Conservation (phyloP, 2,329 filamentous ascomycete species). For the Scolecobasidium constrictum region DNA sequence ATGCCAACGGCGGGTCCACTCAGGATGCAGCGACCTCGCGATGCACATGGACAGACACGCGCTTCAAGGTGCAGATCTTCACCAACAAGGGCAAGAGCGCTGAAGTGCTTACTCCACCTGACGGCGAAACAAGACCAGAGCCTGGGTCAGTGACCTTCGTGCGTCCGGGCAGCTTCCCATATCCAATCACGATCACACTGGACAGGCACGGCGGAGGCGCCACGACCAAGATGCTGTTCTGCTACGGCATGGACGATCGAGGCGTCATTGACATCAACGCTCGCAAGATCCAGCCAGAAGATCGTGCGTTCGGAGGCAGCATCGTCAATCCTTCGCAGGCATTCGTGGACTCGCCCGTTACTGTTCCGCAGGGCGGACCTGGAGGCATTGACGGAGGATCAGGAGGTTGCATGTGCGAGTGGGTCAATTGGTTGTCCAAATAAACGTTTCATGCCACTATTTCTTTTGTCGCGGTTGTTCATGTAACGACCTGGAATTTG, state of each 20-base stretch:
- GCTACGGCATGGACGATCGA: constrained; percentile 43
- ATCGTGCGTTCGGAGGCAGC: constrained; percentile 38
- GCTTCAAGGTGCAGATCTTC: constrained; percentile 53
- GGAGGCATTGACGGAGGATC: constrained; percentile 47
- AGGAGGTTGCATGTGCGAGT: constrained; percentile 49
- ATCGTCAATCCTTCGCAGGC: constrained; percentile 40
- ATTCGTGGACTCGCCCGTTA: constrained; percentile 23
- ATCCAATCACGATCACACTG: constrained; percentile 47
- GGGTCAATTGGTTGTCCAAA: constrained; percentile 39
- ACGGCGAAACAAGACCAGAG: neutral
- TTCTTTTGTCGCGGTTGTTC: too few relatives aligned
- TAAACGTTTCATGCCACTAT: constrained; percentile 1
- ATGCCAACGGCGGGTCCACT: constrained; percentile 37
- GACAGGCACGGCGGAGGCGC: constrained; percentile 49
- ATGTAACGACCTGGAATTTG: neutral
- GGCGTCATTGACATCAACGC: constrained; percentile 33
- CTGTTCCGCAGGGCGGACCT: constrained; percentile 14
- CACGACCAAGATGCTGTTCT: constrained; percentile 47
- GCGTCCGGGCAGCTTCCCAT: constrained; percentile 48
- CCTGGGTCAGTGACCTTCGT: constrained; percentile 22
- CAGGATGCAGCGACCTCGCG: constrained; percentile 34
- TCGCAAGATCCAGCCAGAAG: constrained; percentile 41
- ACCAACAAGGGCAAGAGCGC: constrained; percentile 36
- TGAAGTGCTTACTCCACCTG: constrained; percentile 13
- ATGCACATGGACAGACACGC: constrained; percentile 51